Conservation (phyloP, 2,329 filamentous ascomycete species). For the Cryphonectria naterciae region DNA sequence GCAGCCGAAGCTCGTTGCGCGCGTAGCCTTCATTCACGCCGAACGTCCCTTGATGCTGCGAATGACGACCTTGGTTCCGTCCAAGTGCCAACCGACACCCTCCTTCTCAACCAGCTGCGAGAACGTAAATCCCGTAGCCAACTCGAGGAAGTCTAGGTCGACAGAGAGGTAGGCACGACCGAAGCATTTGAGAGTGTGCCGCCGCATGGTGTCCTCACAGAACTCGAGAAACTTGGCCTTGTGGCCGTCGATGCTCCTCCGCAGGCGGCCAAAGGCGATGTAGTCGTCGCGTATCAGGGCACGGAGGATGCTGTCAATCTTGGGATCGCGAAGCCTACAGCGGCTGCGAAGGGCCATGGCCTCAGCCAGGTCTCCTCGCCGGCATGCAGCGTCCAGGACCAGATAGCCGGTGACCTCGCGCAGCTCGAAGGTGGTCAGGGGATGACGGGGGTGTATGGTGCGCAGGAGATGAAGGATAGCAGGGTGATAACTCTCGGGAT, state of each 20-base stretch:
- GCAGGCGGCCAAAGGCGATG: constrained; percentile 73
- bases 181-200: constrained; percentile 83
- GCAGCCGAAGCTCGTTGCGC: background rate
- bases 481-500: constrained; percentile 88
- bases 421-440: constrained; percentile 72
- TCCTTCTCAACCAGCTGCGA: constrained; percentile 67
- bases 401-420: constrained; percentile 81
- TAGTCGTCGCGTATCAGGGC: constrained; percentile 84
- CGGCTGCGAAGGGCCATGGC: constrained; percentile 69
- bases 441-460: constrained; percentile 68
- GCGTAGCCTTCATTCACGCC: constrained; percentile 12
- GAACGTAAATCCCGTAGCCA: constrained; percentile 72
- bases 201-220: constrained; percentile 73
- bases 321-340: constrained; percentile 67
- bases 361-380: constrained; percentile 72
- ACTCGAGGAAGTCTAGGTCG: constrained; percentile 70
- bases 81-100: constrained; percentile 83
- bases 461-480: constrained; percentile 80
- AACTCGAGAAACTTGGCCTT: constrained; percentile 79
- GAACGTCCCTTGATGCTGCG: constrained; percentile 55
- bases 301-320: constrained; percentile 69
- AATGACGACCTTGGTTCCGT: constrained; percentile 76
- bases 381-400: constrained; percentile 86
- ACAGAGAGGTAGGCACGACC: constrained; percentile 79
- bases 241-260: constrained; percentile 77